Evolutionary conservation across 148 eudicot genomes (phyloP).

Genomic region (Arbutus unedo): DNA sequence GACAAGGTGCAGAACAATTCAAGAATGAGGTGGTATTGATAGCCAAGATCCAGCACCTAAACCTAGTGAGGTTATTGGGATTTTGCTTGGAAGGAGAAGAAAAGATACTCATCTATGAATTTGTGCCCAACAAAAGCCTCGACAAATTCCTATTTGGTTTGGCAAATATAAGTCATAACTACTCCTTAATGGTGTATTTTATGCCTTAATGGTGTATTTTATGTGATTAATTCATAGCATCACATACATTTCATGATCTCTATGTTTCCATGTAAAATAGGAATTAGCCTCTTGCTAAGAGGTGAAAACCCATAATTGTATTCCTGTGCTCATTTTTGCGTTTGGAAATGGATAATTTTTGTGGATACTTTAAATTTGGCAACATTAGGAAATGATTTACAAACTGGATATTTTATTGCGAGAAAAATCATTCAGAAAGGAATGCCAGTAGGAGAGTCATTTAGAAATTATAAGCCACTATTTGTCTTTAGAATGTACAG

Average conservation of each 20-base stretch:
- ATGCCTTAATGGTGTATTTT: neutral
- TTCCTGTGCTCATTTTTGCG: neutral
- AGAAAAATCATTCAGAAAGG: neutral
- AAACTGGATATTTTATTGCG: neutral
- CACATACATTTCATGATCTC: neutral
- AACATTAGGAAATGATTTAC: neutral
- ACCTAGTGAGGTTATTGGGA: constrained; percentile 39
- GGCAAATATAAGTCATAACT: neutral
- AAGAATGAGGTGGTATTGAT: constrained; percentile 38
- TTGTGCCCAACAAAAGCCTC: constrained; percentile 38
- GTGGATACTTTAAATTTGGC: neutral
- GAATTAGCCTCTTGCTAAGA: neutral
- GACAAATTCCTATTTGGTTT: constrained; percentile 30
- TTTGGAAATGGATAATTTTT: neutral
- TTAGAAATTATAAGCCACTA: neutral
- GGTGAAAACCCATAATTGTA: neutral
- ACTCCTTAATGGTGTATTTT: neutral
- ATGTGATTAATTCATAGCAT: neutral
- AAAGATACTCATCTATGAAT: constrained; percentile 42
- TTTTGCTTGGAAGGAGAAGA: constrained; percentile 39
- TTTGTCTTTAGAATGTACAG: neutral
- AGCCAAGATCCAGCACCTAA: constrained; percentile 43
- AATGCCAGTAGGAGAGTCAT: neutral
- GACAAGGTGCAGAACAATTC: constrained; percentile 41
- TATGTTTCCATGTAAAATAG: neutral